These are phyloP conservation scores for Penicillium sp. DNA, from an alignment of 2,329 filamentous ascomycete genomes.

Conservation along the genomic window DNA sequence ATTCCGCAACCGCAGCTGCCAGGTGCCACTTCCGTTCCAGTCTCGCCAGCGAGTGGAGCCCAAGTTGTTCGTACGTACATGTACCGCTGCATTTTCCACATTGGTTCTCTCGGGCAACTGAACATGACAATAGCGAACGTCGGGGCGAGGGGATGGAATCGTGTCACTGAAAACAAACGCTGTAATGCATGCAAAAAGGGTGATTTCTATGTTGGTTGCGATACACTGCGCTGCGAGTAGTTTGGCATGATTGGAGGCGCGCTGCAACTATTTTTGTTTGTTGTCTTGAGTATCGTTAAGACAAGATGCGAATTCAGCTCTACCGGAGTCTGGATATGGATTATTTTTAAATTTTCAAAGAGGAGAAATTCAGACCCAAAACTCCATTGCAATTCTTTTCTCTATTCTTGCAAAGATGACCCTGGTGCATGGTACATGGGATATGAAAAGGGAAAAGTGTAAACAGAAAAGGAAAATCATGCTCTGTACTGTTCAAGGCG, in stretches of 20 bases:
- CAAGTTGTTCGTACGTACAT: conserved; percentile 5
- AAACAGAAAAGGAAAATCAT: conserved; percentile 12
- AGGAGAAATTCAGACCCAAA: not conserved
- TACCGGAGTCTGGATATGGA: not conserved
- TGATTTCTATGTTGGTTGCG: not conserved
- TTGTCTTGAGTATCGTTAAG: no score
- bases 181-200: not conserved
- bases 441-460: conserved; percentile 14
- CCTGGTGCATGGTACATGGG: conserved; percentile 24
- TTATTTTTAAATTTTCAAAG: no score
- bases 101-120: not conserved
- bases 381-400: conserved; percentile 27
- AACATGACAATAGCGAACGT: not conserved
- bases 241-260: not conserved
- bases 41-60: conserved; percentile 4
- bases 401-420: conserved; percentile 23
- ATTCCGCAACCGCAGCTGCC: not conserved
- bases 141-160: conserved; percentile 1
- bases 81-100: not conserved
- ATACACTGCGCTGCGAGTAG: conserved; percentile 1
- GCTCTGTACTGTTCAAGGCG: conserved; percentile 18
- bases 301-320: no score
- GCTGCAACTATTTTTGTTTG: no score
- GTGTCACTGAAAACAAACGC: not conserved
- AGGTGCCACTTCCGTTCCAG: not conserved